Conservation (phyloP, 1,139 yeast genomes). For the Sugiyamaella castrensis region DNA sequence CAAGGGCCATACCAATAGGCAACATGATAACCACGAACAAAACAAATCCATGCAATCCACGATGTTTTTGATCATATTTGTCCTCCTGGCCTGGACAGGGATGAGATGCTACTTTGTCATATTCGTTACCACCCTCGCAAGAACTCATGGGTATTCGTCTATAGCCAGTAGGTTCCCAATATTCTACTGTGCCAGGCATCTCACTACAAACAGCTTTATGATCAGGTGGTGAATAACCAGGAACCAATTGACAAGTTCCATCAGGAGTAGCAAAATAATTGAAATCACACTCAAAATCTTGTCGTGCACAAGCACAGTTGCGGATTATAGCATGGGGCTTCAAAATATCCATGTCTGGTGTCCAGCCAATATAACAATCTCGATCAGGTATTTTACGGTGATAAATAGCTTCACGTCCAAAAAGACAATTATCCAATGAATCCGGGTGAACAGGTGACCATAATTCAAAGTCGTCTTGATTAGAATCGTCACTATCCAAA, state of each 20-base stretch:
- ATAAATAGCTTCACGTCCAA: constrained; percentile 83
- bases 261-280: constrained; percentile 69
- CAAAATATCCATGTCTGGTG: constrained; percentile 37
- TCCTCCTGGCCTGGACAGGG: constrained; percentile 86
- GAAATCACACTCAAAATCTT: constrained; percentile 93
- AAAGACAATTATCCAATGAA: constrained; percentile 61
- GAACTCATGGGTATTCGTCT: constrained; percentile 71
- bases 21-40: constrained; percentile 52
- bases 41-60: constrained; percentile 55
- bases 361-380: constrained; percentile 74
- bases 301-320: constrained; percentile 81
- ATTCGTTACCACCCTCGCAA: constrained; percentile 65
- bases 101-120: constrained; percentile 63
- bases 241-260: constrained; percentile 81
- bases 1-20: constrained; percentile 57
- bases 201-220: constrained; percentile 60
- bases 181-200: constrained; percentile 57
- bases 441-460: constrained; percentile 78
- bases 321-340: constrained; percentile 56
- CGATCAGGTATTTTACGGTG: constrained; percentile 64
- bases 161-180: constrained; percentile 78
- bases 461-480: constrained; percentile 71
- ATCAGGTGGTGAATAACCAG: constrained; percentile 67
- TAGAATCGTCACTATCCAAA: constrained; percentile 57
- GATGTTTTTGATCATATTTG: constrained; percentile 58